Evolutionary conservation across 495 filamentous ascomycete species (phyloP).

Genomic region (Neurospora sp.): DNA sequence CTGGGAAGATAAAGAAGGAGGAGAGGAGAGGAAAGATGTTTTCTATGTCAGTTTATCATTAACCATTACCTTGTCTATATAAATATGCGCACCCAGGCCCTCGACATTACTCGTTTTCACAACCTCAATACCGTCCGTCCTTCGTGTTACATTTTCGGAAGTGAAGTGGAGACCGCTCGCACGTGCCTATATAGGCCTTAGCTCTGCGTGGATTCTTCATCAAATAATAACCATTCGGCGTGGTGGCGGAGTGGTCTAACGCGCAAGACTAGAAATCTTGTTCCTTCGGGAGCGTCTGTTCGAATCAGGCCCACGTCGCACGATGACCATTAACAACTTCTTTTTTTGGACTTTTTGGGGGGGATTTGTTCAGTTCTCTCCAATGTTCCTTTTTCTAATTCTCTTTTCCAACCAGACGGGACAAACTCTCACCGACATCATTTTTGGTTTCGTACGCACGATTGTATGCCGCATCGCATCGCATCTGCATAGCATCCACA

Average conservation of each 20-base stretch:
- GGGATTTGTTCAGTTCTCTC: too few relatives aligned
- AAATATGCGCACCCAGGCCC: neutral
- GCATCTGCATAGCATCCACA: neutral
- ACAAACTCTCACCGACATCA: neutral
- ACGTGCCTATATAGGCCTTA: neutral
- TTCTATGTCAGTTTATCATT: neutral
- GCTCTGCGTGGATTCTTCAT: fast-evolving
- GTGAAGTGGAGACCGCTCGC: neutral
- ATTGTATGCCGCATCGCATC: neutral
- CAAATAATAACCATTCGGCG: neutral
- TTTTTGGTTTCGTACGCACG: neutral
- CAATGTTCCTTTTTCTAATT: neutral
- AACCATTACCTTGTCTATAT: neutral
- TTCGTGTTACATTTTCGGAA: neutral
- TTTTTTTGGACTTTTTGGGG: neutral
- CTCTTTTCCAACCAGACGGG: neutral
- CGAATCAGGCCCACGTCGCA: neutral
- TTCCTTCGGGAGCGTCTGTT: neutral
- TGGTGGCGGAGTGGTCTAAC: neutral
- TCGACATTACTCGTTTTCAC: neutral
- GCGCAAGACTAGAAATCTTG: neutral
- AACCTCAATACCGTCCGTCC: neutral
- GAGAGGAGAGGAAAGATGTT: neutral
- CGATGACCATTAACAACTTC: neutral
- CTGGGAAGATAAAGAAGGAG: neutral